These are phyloP conservation scores for Thalia dealbata DNA, from an alignment of 176 grass and related monocot genomes.

Conservation along the genomic window DNA sequence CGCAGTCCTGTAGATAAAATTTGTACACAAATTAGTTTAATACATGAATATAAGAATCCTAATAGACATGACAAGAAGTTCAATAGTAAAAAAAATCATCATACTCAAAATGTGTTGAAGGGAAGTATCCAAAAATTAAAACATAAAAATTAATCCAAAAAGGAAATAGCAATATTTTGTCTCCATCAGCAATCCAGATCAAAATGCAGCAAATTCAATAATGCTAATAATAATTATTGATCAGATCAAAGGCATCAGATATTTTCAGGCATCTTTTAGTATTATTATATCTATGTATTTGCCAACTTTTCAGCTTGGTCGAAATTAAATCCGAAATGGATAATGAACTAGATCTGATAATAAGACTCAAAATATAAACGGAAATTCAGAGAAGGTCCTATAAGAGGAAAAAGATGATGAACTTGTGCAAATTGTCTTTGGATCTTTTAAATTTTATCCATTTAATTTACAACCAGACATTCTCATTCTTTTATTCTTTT, in stretches of 20 bases:
- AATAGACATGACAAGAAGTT: not conserved
- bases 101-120: not conserved
- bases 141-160: not conserved
- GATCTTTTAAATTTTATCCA: not conserved
- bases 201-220: too few species aligned
- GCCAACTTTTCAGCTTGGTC: too few species aligned
- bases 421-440: not conserved
- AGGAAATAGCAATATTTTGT: too few species aligned
- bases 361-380: not conserved
- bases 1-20: slow-evolving; percentile 58
- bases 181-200: too few species aligned
- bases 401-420: not conserved
- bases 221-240: too few species aligned
- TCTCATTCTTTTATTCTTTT: not conserved
- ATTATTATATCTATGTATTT: too few species aligned
- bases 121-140: not conserved
- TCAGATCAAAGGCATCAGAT: too few species aligned
- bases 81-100: not conserved
- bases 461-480: not conserved
- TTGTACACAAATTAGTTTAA: not conserved
- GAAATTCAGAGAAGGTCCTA: not conserved
- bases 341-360: not conserved
- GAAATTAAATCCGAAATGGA: not conserved
- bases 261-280: too few species aligned
- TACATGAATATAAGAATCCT: not conserved